A percentile compares a stretch with the other conserved stretches of the same genome.
These are phyloP conservation scores for Colletotrichum sojae DNA, from an alignment of 2,329 filamentous ascomycete species.

Conservation along the genomic window DNA sequence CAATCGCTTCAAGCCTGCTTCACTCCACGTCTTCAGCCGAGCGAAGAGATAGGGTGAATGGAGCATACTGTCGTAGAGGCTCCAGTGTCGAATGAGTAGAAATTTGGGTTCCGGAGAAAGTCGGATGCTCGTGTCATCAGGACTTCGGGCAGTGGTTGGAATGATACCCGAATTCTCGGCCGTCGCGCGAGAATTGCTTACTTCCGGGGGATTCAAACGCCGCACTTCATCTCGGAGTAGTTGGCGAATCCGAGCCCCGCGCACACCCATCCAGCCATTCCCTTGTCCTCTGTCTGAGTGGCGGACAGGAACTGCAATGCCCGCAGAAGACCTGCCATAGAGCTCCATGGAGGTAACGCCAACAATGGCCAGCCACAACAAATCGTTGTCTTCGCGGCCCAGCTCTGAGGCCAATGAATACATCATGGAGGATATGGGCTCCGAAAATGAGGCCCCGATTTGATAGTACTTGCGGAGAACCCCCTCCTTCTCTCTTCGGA, in stretches of 20 bases:
- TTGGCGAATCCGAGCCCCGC: conserved; percentile 87
- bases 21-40: conserved; percentile 93
- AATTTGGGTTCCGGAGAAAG: conserved; percentile 95
- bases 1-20: conserved; percentile 86
- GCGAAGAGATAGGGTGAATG: conserved; percentile 96
- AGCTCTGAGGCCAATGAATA: conserved; percentile 96
- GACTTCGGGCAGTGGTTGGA: conserved; percentile 87
- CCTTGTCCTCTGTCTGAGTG: conserved; percentile 68
- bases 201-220: conserved; percentile 86
- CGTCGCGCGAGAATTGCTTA: conserved; percentile 72
- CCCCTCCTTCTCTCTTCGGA: conserved; percentile 83
- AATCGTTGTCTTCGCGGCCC: conserved; percentile 95
- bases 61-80: conserved; percentile 97
- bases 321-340: conserved; percentile 87
- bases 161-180: conserved; percentile 85
- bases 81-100: conserved; percentile 95
- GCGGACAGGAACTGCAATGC: conserved; percentile 75
- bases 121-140: conserved; percentile 92
- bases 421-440: conserved; percentile 93
- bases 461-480: conserved; percentile 88
- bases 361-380: conserved; percentile 95
- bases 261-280: conserved; percentile 84
- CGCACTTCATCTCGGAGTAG: conserved; percentile 93
- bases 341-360: conserved; percentile 95
- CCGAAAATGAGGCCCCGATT: conserved; percentile 90